These are phyloP conservation scores for Onygenales sp. DNA, from an alignment of 2,329 filamentous ascomycete species.

Conservation along the genomic window DNA sequence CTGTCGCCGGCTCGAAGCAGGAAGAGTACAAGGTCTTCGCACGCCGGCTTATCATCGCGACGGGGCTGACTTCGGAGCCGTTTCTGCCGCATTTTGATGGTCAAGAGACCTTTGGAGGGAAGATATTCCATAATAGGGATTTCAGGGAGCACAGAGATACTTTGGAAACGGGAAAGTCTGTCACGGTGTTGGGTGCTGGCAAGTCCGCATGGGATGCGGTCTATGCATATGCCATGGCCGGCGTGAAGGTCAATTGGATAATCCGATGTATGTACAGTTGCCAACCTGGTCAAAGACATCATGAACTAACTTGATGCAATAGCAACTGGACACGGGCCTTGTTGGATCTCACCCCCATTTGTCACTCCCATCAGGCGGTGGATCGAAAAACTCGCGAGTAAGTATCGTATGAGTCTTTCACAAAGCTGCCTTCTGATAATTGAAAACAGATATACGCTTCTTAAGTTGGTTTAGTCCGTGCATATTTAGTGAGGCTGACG, in stretches of 20 bases:
- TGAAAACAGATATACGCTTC: constrained; percentile 44
- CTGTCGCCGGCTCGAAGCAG: constrained; percentile 10
- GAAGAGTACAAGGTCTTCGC: constrained; percentile 16
- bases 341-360: constrained; percentile 50
- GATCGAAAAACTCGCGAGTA: constrained; percentile 55
- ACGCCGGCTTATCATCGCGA: constrained; percentile 50
- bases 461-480: constrained; percentile 68
- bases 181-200: constrained; percentile 49
- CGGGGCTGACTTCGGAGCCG: constrained; percentile 51
- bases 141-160: constrained; percentile 34
- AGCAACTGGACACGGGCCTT: constrained; percentile 49
- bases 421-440: not conserved
- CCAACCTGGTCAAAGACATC: not conserved
- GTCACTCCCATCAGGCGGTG: constrained; percentile 60
- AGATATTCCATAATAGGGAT: constrained; percentile 50
- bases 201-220: constrained; percentile 54
- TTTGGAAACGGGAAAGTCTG: constrained; percentile 27
- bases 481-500: constrained; percentile 58
- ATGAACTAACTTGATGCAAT: not conserved
- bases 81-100: constrained; percentile 45
- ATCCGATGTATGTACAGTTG: constrained; percentile 33
- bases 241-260: constrained; percentile 47
- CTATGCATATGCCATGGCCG: constrained; percentile 44
- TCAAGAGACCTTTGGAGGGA: constrained; percentile 40
- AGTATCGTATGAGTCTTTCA: not conserved